Percentiles rank a stretch among this genome's conserved stretches.
Conservation (phyloP, 305 asterid genomes). For the Vinca major region DNA sequence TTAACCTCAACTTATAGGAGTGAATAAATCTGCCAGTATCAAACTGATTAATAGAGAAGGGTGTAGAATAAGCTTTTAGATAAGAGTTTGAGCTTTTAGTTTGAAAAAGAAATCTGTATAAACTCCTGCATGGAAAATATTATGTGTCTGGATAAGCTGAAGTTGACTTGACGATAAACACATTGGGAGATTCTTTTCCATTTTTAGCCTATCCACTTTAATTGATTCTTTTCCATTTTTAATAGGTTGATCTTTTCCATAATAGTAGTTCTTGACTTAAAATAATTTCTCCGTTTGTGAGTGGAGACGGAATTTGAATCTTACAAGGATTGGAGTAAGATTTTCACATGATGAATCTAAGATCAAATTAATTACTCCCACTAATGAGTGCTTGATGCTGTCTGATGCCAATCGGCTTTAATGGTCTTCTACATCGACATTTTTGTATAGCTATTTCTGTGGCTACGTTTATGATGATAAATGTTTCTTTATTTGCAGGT, state of each 20-base stretch:
- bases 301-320: not conserved
- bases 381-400: not conserved
- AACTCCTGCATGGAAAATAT: not conserved
- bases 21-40: too few relatives aligned
- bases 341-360: too few relatives aligned
- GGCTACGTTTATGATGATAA: not conserved
- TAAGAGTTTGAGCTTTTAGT: not conserved
- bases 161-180: too few relatives aligned
- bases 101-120: not conserved
- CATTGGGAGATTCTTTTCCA: not conserved
- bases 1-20: too few relatives aligned
- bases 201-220: not conserved
- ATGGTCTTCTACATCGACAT: not conserved
- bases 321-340: not conserved
- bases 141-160: not conserved
- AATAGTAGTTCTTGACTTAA: not conserved
- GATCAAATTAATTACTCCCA: too few relatives aligned
- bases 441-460: not conserved
- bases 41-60: too few relatives aligned
- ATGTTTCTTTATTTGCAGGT: slow-evolving; percentile 9
- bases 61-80: not conserved
- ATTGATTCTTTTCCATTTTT: not conserved
- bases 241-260: too few relatives aligned
- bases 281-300: not conserved
- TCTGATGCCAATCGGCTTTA: not conserved